Evolutionary conservation across 2,329 filamentous ascomycete genomes (phyloP).

Genomic region (Diaporthe caulivora): DNA sequence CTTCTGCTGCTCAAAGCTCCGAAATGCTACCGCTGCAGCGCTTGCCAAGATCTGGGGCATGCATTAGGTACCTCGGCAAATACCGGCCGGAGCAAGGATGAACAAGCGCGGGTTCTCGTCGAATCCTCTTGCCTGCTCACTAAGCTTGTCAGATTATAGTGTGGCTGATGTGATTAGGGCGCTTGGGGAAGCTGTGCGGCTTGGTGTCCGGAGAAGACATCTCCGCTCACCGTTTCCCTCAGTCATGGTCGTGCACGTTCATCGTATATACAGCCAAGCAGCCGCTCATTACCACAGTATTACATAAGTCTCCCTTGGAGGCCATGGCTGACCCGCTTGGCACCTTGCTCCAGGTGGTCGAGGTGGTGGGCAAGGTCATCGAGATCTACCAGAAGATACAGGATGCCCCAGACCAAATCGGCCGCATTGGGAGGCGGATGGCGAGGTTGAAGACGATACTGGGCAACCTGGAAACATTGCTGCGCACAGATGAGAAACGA

Average conservation of each 20-base stretch:
- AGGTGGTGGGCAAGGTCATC: slow-evolving; percentile 42
- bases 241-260: background rate
- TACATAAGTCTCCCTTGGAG: background rate
- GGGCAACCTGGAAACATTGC: slow-evolving; percentile 38
- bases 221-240: background rate
- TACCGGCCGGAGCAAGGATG: background rate
- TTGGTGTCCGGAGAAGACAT: background rate
- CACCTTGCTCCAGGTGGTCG: slow-evolving; percentile 43
- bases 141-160: background rate
- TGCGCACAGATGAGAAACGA: slow-evolving; percentile 40
- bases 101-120: background rate
- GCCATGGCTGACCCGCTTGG: slow-evolving; percentile 37
- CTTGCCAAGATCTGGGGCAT: background rate
- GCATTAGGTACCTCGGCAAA: slow-evolving; percentile 10
- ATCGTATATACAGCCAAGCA: background rate
- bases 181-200: background rate
- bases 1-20: slow-evolving; percentile 13
- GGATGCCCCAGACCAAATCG: slow-evolving; percentile 44
- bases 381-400: slow-evolving; percentile 44
- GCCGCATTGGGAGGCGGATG: slow-evolving; percentile 43
- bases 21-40: background rate
- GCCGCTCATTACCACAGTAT: background rate
- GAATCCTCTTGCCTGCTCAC: background rate
- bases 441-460: slow-evolving; percentile 42
- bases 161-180: slow-evolving; percentile 22